Base-by-base conservation (phyloP, 129 eudicot genomes). In the Lactuca saligna region DNA sequence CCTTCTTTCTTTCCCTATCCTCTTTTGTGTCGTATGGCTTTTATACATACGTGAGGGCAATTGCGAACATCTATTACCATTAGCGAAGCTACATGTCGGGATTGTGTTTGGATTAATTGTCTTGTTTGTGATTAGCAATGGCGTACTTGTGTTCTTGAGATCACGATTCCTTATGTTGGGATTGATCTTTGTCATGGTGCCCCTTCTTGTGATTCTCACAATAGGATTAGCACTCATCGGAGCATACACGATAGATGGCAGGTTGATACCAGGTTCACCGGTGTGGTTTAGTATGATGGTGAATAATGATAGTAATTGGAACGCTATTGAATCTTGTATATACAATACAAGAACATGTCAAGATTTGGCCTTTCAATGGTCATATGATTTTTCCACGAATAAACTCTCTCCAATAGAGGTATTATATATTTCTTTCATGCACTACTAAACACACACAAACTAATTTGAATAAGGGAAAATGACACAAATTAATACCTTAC, bases 391-490 rank as follows among this genome's bases (percentile, higher is more conserved):
- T 33, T 13, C 74, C 4, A 53, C 17, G 6, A 74, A 57, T 48
- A 80, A 63, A 51, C 74, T 81, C 0, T 78, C 89, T 25, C 72
- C 84, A 0, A 65, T 71, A 3, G 79, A 84, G 89, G 86, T 84
- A 78, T 8, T 7, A n/a, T 5, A 46, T 46, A 46, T 10, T 46
- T 3, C n/a, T 46, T 46, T 46, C 51, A 46, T 46, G 51, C 5
- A 46, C 12, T 46, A 46, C 12, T n/a, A 46, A n/a, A 11, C 15
- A 46, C 15, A 12, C 4, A 61, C 49, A 5, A 12, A 17, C 8
- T 20, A 20, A 20, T 20, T 20, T 20, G 25, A 20, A 20, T 20
- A 20, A 0, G 0, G 25, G 25, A 20, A 20, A 20, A 20, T 20
- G 25, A 20, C 25, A 20, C 25, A 20, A n/a, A n/a, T n/a, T n/a